phyloP scores from a whole-genome alignment of 805 yeast species.

The Ogataea philodendri region DNA sequence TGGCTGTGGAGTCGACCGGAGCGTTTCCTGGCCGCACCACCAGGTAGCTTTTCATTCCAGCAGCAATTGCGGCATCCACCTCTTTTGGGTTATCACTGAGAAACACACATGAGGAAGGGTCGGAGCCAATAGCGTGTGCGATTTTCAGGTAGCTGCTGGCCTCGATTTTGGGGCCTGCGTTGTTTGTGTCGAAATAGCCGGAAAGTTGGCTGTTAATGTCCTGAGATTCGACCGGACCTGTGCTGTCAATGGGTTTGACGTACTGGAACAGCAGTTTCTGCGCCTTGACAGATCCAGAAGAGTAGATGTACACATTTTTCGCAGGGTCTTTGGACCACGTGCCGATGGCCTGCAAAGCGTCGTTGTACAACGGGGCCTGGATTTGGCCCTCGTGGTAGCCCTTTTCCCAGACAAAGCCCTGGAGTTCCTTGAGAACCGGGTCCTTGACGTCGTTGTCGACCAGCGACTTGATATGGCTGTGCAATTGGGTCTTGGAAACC shows the following conservation, averaged over 20 bases:
- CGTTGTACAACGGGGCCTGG: conserved; percentile 71
- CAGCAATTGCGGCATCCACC: conserved; percentile 67
- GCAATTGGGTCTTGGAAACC: conserved; percentile 34
- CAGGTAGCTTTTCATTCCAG: conserved; percentile 57
- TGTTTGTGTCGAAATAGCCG: conserved; percentile 83
- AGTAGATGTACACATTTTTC: conserved; percentile 63
- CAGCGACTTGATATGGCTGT: conserved; percentile 50
- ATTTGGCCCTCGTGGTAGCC: conserved; percentile 81
- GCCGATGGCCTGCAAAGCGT: conserved; percentile 60
- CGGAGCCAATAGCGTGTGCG: conserved; percentile 26
- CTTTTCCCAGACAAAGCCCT: conserved; percentile 77
- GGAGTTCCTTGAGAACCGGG: conserved; percentile 70
- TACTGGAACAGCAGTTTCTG: conserved; percentile 74
- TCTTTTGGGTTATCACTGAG: conserved; percentile 80
- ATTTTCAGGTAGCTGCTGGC: conserved; percentile 58
- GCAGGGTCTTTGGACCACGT: conserved; percentile 34
- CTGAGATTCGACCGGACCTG: conserved; percentile 25
- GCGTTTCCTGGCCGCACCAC: conserved; percentile 79
- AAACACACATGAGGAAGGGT: conserved; percentile 43
- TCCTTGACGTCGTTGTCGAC: conserved; percentile 74
- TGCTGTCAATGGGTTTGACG: conserved; percentile 40
- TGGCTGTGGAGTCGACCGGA: conserved; percentile 31
- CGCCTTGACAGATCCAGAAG: conserved; percentile 87
- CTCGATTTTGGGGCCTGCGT: conserved; percentile 72
- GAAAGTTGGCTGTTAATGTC: conserved; percentile 54